Evolutionary conservation across 768 basidiomycete genomes (phyloP), one percentile per base, ranked within the genome.

Genomic region (Mycena alexandri): DNA sequence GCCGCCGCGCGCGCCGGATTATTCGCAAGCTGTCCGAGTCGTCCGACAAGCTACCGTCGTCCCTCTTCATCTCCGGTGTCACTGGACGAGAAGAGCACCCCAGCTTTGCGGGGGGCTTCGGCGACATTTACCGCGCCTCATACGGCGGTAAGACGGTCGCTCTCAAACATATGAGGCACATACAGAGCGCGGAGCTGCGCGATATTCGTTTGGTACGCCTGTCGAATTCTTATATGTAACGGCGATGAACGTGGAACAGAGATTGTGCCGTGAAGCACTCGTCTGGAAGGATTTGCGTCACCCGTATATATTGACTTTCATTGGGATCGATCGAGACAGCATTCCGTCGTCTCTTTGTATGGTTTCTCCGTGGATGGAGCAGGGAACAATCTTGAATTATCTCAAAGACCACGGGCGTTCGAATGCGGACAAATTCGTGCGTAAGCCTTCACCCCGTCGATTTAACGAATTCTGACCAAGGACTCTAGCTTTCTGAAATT

Each of bases 251-350:
- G 36, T 38, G 52, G 52, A 19, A 33, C 43, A 77, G 77, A 70
- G 69, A 63, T 74, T 78, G 51, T 74, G 73, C 17, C 61, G 72
- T n/a, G 77, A 78, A 55, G 77, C 77, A 12, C 57, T 76, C 9
- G 63, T 75, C 24, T 79, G 77, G 78, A 68, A 73, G 56, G 70
- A 76, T 38, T 50, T 78, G n/a, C 71, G 69, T n/a, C 76, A 79
- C 61, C 75, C 76, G 2, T 66, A 73, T 61, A 74, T 79, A 19
- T 61, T 78, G 17, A 74, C 75, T 13, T 77, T 79, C 51, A 24
- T 79, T 19, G 77, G 78, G 2, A 73, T 78, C 22, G 76, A 77
- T 57, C 53, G 67, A 0, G 72, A 73, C 36, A 69, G 67, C 6
- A 78, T 78, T 48, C 68, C 73, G 3, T 50, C 60, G 9, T 69